Percentiles rank a stretch among this genome's conserved stretches.
phyloP scores from a whole-genome alignment of 1,139 yeast species.

The Taphrina wiesneri region DNA sequence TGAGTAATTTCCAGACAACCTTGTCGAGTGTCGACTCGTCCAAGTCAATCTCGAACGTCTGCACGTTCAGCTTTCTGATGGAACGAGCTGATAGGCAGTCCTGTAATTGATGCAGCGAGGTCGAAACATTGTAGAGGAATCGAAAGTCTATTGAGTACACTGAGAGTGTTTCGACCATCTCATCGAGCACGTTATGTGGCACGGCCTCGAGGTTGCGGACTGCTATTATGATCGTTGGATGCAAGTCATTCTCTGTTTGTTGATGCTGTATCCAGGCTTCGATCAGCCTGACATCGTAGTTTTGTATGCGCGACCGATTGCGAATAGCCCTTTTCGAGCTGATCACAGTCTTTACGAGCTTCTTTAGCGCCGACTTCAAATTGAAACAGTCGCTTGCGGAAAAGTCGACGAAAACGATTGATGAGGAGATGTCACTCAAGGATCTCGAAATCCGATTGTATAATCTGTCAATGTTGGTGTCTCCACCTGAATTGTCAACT shows the following conservation, averaged over 20 bases:
- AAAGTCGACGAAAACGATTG: constrained; percentile 4
- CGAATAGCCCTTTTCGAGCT: background rate
- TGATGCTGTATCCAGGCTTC: constrained; percentile 14
- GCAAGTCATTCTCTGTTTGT: background rate
- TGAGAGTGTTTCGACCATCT: constrained; percentile 1
- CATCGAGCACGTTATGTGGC: background rate
- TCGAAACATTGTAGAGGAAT: constrained; percentile 13
- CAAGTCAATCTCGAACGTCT: background rate
- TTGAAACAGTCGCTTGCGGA: constrained; percentile 14
- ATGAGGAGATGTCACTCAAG: background rate
- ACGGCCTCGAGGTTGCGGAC: constrained; percentile 6
- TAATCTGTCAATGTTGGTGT: constrained; percentile 1
- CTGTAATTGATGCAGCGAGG: constrained; percentile 18
- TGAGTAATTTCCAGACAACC: background rate
- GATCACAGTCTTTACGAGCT: constrained; percentile 11
- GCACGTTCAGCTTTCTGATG: background rate
- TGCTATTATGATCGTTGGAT: constrained; percentile 2
- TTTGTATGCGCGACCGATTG: constrained; percentile 9
- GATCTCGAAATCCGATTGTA: background rate
- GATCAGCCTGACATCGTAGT: constrained; percentile 12
- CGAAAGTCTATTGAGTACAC: background rate
- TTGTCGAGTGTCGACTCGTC: constrained; percentile 16
- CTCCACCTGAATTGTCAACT: background rate
- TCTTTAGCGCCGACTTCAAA: constrained; percentile 4
- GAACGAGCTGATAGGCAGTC: background rate